Evolutionary conservation across 306 rosid species (phyloP).

Genomic region (Inga oerstediana): DNA sequence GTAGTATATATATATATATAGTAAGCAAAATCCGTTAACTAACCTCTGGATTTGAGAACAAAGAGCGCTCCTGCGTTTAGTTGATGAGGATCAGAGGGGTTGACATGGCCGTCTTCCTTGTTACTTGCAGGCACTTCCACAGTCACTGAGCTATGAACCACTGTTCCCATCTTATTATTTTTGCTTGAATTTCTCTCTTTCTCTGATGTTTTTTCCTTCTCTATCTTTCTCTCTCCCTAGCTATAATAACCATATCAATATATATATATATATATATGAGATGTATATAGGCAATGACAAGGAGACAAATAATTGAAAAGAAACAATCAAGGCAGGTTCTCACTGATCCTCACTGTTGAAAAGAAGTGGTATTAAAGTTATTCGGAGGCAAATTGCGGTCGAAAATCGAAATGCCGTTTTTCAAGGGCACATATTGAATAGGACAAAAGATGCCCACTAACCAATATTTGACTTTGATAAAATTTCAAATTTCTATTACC

Average conservation of each 20-base stretch:
- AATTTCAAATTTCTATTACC: background rate
- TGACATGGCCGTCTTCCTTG: constrained; percentile 46
- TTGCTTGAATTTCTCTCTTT: background rate
- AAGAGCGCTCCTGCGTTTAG: constrained; percentile 82
- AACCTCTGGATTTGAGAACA: constrained; percentile 79
- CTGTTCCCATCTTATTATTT: constrained; percentile 35
- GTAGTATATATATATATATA: too few species aligned
- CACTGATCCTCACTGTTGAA: background rate
- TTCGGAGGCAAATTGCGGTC: background rate
- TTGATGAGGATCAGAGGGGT: constrained; percentile 35
- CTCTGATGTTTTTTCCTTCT: background rate
- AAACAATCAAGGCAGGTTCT: constrained; percentile 13
- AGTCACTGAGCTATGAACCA: constrained; percentile 28
- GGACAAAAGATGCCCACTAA: background rate
- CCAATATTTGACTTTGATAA: background rate
- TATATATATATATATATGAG: too few species aligned
- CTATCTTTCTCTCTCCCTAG: background rate
- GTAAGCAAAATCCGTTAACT: background rate
- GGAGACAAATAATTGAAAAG: background rate
- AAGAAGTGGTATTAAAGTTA: background rate
- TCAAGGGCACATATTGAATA: background rate
- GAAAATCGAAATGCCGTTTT: background rate
- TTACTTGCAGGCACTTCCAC: constrained; percentile 39
- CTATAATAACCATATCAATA: too few species aligned
- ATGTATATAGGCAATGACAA: background rate